Evolutionary conservation across 495 filamentous ascomycete species (phyloP), one percentile per base, ranked within the genome.

Genomic region (Penicillium lividum): DNA sequence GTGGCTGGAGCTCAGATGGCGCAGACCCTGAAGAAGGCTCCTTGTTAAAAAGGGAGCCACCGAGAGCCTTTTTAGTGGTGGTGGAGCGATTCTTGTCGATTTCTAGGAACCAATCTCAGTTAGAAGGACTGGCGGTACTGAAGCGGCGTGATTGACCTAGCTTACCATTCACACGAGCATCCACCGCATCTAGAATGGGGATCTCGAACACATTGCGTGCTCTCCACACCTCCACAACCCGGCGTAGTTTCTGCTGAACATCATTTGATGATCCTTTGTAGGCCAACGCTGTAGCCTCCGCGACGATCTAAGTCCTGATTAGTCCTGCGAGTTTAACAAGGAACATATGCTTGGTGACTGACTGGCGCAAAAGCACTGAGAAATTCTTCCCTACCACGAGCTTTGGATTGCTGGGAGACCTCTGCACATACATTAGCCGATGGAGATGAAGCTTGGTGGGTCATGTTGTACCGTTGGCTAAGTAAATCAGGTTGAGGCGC

Each of bases 161-260:
- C 69, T 58, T 81, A 93, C 90, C 93, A 56, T 91, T 87, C 22
- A 98, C 77, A 29, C 87, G 81, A 40, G 83, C 75, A 56, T 97
- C 93, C 34, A 97, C 84, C 18, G 84, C 84, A 42, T 89, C 85
- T 65, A 94, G 84, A 50, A 94, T 88, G 1, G 86, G 82, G 3
- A 65, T 61, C 52, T 93, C 90, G 63, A 99, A 99, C n/a, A 99
- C 90, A 50, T 75, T 75, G 15, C 94, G 83, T 58, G 91, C 84
- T 67, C 88, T 85, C 95, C 94, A 98, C 3, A 98, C 94, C 65
- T 98, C 92, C 6, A 98, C 83, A 10, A 97, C 93, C 25, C 94
- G 84, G 47, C 87, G 81, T 9, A 99, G 77, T 72, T 96, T 97
- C 59, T 86, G 81, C 67, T 97, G 93, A 28, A 96, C 84, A 51